Base-by-base conservation (phyloP, 352 stramenopile species). In the Globisporangium irregulare region DNA sequence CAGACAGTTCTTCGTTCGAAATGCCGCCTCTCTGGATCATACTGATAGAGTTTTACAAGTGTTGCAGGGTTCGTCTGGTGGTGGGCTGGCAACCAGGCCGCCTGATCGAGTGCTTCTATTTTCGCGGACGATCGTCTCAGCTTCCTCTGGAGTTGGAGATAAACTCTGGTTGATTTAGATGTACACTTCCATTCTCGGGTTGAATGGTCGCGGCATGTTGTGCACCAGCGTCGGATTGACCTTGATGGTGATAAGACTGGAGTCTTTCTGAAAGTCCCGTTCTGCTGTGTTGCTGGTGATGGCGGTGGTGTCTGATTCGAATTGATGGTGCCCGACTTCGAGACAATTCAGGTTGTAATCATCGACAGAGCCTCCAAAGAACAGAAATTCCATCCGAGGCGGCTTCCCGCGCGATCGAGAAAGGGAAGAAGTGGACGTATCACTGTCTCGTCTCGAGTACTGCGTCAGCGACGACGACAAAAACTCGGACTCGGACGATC, bases 381-480 rank as follows among this genome's bases (percentile, higher is more conserved):
- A 89, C 6, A 90, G 68, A 59, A 90, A 90, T 59, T 89, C 72
- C 59, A 86, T 82, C 0, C 66, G 77, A 25, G 66, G 66, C 25
- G 66, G 66, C 46, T 67, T 62, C 46, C 38, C 32, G 5, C 22
- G n/a, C 12, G 59, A 62, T 8, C 58, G 48, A 20, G 25, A 51
- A 12, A 54, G 61, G 2, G 38, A 41, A 5, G 15, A 24, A 27
- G 36, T 24, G 15, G 10, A 38, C 48, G 48, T 3, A 43, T 15
- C 50, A 20, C 25, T 66, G 20, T 54, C 25, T 12, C 25, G 59
- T 62, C 55, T 22, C 43, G 27, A 34, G 24, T 46, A 53, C 15
- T 46, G 48, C 18, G 59, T 36, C 14, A 51, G 12, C 7, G 54
- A 64, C 22, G 22, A 48, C 3, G 24, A 48, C 6, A 36, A 32